A percentile compares a stretch with the other conserved stretches of the same genome.
These are phyloP conservation scores for Chenopodium berlandieri DNA, from an alignment of 148 eudicot species.

Conservation along the genomic window DNA sequence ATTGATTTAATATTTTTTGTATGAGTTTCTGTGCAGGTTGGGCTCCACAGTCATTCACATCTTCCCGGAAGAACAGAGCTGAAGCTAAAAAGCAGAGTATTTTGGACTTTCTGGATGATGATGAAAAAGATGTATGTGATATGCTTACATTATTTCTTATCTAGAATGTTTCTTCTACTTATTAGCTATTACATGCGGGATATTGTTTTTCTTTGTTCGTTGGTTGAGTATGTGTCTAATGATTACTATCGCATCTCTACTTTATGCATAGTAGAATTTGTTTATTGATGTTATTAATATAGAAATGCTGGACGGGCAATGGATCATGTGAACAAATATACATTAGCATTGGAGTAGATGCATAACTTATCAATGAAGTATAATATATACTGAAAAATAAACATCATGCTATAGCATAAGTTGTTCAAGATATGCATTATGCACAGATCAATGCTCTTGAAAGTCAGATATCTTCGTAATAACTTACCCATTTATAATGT, in stretches of 20 bases:
- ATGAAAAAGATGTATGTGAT: constrained; percentile 78
- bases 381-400: neutral
- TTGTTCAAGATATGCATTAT: no score
- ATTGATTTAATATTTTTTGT: constrained; percentile 11
- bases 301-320: neutral
- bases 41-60: constrained; percentile 86
- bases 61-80: constrained; percentile 89
- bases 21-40: constrained; percentile 53
- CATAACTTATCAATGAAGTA: neutral
- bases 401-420: neutral
- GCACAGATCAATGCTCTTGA: no score
- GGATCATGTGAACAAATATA: neutral
- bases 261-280: no score
- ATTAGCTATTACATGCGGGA: neutral
- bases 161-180: neutral
- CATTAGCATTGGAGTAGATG: neutral
- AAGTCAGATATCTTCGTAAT: no score
- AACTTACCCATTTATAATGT: no score
- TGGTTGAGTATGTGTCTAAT: neutral
- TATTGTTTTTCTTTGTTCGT: constrained; percentile 7
- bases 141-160: constrained; percentile 9
- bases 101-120: constrained; percentile 81
- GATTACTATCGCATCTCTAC: neutral
- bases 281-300: neutral
- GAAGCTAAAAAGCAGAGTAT: constrained; percentile 70